These are phyloP conservation scores for Trichoderma harzianum DNA, from an alignment of 2,329 filamentous ascomycete genomes.

Conservation along the genomic window DNA sequence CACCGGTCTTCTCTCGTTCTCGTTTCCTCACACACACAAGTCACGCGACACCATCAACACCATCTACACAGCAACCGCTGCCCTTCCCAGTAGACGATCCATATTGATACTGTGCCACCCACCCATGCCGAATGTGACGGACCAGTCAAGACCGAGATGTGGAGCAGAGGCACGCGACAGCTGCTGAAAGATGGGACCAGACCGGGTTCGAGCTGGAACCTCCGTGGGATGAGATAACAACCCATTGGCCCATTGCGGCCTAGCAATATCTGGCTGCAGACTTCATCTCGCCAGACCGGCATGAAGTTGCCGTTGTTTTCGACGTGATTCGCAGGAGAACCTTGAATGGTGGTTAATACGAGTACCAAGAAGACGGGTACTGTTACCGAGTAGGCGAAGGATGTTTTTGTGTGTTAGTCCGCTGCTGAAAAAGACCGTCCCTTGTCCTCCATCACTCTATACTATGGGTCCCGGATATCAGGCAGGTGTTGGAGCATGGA, in stretches of 20 bases:
- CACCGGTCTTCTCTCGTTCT: background rate
- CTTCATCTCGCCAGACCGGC: background rate
- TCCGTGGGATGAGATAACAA: background rate
- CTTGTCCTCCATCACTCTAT: background rate
- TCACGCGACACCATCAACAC: background rate
- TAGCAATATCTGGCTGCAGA: background rate
- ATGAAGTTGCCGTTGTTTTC: background rate
- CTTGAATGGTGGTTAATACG: background rate
- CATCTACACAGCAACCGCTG: background rate
- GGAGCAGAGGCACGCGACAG: slow-evolving; percentile 13
- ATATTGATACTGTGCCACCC: background rate
- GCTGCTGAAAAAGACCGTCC: background rate
- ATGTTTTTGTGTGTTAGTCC: background rate
- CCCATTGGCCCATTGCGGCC: background rate
- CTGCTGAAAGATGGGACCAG: background rate
- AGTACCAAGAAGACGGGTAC: background rate
- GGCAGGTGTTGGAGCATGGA: background rate
- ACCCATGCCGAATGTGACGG: background rate
- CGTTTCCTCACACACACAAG: background rate
- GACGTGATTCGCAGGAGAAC: background rate
- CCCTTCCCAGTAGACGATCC: background rate
- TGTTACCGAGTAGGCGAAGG: background rate
- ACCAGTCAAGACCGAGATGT: background rate
- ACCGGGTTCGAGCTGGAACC: background rate
- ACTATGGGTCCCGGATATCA: background rate